Conservation (phyloP, 1,284 basidiomycete genomes). For the Puccinia triticina region DNA sequence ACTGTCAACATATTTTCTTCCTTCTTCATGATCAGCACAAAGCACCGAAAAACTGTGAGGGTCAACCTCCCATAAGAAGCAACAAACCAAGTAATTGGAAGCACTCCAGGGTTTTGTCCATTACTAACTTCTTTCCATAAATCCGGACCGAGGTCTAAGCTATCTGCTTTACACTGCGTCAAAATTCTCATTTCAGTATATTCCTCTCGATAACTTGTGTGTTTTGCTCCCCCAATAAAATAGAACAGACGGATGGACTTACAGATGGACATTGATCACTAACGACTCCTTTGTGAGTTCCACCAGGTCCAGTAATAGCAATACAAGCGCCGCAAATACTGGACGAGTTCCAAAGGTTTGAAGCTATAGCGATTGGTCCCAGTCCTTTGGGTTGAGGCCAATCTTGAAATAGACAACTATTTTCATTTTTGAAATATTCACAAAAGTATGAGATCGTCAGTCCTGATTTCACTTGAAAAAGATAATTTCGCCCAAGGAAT, state of each 20-base stretch:
- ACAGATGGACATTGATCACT: constrained; percentile 35
- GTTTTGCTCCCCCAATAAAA: background rate
- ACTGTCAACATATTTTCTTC: background rate
- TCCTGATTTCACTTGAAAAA: too few species aligned
- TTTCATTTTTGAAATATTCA: background rate
- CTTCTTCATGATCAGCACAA: background rate
- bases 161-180: background rate
- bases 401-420: constrained; percentile 29
- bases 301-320: constrained; percentile 10
- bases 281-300: constrained; percentile 13
- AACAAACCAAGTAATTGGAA: constrained; percentile 17
- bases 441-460: background rate
- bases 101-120: background rate
- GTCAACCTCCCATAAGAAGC: background rate
- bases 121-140: constrained; percentile 34
- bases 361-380: constrained; percentile 29
- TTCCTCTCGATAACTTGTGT: background rate
- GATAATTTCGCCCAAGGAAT: background rate
- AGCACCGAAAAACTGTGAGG: background rate
- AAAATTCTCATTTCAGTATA: background rate
- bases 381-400: constrained; percentile 29
- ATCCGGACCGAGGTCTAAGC: constrained; percentile 34
- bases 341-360: constrained; percentile 26
- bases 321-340: constrained; percentile 40
- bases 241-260: background rate